phyloP scores from a whole-genome alignment of 768 basidiomycete genomes.

The Calocybe gangraenosa region DNA sequence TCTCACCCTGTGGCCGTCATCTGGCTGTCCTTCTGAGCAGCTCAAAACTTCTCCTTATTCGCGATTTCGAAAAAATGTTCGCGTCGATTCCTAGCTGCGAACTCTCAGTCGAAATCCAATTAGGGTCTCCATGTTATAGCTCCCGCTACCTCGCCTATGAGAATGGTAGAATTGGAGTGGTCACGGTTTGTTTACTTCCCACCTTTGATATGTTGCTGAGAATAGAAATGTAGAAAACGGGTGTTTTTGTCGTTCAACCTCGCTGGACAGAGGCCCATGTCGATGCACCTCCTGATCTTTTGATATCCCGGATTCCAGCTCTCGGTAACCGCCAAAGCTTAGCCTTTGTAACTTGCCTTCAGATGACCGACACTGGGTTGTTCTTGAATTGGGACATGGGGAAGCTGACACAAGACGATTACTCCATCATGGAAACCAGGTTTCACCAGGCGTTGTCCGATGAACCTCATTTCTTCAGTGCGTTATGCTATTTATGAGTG shows the following conservation, averaged over 20 bases:
- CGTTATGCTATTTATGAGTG: no score
- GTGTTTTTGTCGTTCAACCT: constrained; percentile 28
- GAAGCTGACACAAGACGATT: no score
- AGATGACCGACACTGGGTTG: constrained; percentile 50
- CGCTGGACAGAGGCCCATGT: constrained; percentile 11
- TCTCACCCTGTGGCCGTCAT: constrained; percentile 47
- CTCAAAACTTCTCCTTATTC: constrained; percentile 38
- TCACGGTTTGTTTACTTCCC: constrained; percentile 34
- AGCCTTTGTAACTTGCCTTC: constrained; percentile 42
- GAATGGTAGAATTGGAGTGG: constrained; percentile 38
- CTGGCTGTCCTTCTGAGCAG: constrained; percentile 34
- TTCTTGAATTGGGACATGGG: constrained; percentile 42
- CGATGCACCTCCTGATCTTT: constrained; percentile 14
- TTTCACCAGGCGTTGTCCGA: no score
- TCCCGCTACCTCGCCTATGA: constrained; percentile 50
- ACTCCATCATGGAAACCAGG: no score
- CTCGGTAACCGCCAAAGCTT: constrained; percentile 27
- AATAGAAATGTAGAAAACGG: constrained; percentile 21
- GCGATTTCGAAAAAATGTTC: constrained; percentile 36
- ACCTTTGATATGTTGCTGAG: not conserved
- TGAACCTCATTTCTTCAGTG: no score
- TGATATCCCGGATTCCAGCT: constrained; percentile 24
- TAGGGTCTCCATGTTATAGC: constrained; percentile 32
- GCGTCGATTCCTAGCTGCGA: constrained; percentile 24
- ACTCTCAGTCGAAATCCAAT: constrained; percentile 33